These are phyloP conservation scores for Symbiodinium natans DNA, from an alignment of 73 alveolate species.

Conservation along the genomic window DNA sequence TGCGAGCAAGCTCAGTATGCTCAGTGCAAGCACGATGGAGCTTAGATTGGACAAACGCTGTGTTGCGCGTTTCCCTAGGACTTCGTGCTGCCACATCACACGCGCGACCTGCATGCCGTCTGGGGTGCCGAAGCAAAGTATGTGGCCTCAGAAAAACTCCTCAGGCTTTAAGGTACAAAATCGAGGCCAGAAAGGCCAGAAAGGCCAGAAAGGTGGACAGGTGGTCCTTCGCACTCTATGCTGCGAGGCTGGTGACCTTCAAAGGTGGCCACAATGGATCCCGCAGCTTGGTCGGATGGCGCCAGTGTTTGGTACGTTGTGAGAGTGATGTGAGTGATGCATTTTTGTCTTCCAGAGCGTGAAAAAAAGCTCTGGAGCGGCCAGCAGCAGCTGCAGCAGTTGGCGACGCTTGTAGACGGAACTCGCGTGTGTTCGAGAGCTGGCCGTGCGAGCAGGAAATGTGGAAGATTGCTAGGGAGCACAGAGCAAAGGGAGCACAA, in stretches of 20 bases:
- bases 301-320: no score
- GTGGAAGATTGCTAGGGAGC: no score
- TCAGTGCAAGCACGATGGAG: neutral
- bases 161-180: no score
- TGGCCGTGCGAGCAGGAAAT: no score
- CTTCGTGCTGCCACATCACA: constrained; percentile 85
- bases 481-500: no score
- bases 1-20: neutral
- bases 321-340: no score
- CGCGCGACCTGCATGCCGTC: constrained; percentile 34
- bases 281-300: neutral
- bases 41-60: neutral
- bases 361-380: no score
- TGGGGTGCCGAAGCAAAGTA: constrained; percentile 50
- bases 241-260: constrained; percentile 61
- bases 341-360: no score
- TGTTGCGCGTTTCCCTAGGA: neutral
- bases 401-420: no score
- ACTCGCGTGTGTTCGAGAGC: no score
- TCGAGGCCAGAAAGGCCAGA: no score
- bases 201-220: neutral
- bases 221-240: neutral
- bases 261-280: constrained; percentile 91
- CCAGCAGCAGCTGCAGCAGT: no score
- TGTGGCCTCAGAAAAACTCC: neutral